Conservation (phyloP, 164 flowering plant genomes). For the Stephania yunnanensis region DNA sequence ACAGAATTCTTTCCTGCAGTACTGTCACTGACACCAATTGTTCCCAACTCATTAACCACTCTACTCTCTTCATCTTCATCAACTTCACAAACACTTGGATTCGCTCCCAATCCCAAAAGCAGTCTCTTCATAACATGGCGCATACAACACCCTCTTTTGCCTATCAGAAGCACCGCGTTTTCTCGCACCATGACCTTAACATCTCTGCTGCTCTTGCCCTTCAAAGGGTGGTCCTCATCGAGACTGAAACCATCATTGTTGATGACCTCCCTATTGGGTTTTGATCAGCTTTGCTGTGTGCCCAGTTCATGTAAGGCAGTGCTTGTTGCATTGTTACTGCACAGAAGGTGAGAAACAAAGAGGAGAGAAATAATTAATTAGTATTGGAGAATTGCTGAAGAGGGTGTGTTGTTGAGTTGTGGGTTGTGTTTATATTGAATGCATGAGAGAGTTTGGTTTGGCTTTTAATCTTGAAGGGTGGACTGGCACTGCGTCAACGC, state of each 20-base stretch:
- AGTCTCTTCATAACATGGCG: slow-evolving; percentile 63
- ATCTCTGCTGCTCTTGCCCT: neutral
- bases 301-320: slow-evolving; percentile 50
- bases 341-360: neutral
- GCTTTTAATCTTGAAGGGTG: neutral
- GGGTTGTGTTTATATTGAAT: neutral
- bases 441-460: neutral
- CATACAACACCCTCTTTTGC: slow-evolving; percentile 72
- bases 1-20: neutral
- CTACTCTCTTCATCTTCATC: slow-evolving; percentile 45
- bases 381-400: neutral
- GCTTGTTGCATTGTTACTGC: slow-evolving; percentile 42
- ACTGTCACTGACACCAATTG: slow-evolving; percentile 1
- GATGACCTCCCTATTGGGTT: neutral
- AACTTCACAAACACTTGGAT: slow-evolving; percentile 66
- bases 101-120: slow-evolving; percentile 56
- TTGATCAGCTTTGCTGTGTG: neutral
- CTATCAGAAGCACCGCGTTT: slow-evolving; percentile 62
- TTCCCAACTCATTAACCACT: slow-evolving; percentile 22
- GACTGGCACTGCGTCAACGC: slow-evolving; percentile 1
- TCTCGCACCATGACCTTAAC: slow-evolving; percentile 38
- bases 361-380: neutral
- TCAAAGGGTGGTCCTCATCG: neutral
- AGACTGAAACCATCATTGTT: neutral
- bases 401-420: neutral